A percentile compares a stretch with the other conserved stretches of the same genome.
These are phyloP conservation scores for Emmonsia crescens DNA, from an alignment of 2,329 filamentous ascomycete species.

Conservation along the genomic window DNA sequence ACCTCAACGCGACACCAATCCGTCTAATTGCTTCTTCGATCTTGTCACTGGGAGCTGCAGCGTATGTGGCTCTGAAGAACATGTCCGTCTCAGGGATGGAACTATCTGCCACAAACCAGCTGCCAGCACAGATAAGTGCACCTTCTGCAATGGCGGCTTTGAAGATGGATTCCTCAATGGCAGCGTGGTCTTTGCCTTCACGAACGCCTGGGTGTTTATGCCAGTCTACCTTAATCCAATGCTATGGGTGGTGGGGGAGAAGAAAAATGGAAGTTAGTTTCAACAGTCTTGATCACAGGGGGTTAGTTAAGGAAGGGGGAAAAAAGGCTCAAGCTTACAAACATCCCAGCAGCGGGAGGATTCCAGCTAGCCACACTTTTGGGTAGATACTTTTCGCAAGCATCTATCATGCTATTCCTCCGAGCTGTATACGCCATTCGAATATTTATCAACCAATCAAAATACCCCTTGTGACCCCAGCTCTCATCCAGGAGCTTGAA, in stretches of 20 bases:
- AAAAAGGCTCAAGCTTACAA: constrained; percentile 50
- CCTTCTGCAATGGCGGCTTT: constrained; percentile 61
- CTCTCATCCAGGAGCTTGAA: constrained; percentile 86
- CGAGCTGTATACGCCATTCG: constrained; percentile 70
- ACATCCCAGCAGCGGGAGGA: constrained; percentile 81
- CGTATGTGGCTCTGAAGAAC: constrained; percentile 86
- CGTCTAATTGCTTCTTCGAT: constrained; percentile 63
- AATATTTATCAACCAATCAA: constrained; percentile 79
- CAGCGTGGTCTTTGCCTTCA: constrained; percentile 27
- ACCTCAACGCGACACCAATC: constrained; percentile 63
- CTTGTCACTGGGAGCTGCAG: constrained; percentile 60
- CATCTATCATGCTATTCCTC: constrained; percentile 62
- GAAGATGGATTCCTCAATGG: constrained; percentile 81
- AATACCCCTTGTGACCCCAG: constrained; percentile 85
- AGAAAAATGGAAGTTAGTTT: not conserved
- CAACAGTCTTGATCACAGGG: not conserved
- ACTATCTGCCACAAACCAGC: constrained; percentile 78
- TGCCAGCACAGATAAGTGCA: constrained; percentile 72
- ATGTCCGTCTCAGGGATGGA: constrained; percentile 49
- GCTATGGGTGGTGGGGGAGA: constrained; percentile 18
- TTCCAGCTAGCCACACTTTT: constrained; percentile 63
- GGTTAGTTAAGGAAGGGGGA: not conserved
- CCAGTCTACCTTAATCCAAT: constrained; percentile 40
- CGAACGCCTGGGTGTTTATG: constrained; percentile 33
- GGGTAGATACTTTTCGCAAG: constrained; percentile 68